Evolutionary conservation across 2,329 filamentous ascomycete genomes (phyloP), one percentile per base, ranked within the genome.

Genomic region (Huntiella savannae): DNA sequence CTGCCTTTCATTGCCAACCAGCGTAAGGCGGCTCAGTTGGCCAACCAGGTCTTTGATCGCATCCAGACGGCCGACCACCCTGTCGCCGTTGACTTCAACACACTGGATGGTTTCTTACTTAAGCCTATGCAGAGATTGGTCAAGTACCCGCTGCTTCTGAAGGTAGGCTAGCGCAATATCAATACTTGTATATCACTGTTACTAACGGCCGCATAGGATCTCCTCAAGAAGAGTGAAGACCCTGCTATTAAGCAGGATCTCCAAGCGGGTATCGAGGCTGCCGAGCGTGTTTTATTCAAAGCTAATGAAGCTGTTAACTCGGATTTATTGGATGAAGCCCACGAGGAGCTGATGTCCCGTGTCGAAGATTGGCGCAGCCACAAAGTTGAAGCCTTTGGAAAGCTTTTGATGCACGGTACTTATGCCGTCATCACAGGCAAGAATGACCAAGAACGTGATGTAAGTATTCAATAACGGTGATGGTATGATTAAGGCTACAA

Each of bases 341-440:
- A 94, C 7, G 76, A 82, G 50, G 91, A 96, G 50, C 69, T 98
- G 19, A 77, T 80, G 50, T 65, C 64, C 46, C 72, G 91, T 43
- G 88, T 98, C 1, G 91, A 96, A 57, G 91, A 98, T 59, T 98
- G 91, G 91, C 96, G 95, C 62, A 83, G 81, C 45, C 83, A 96
- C 58, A 77, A 79, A 50, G 79, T 95, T 22, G 82, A 92, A 51
- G 76, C 81, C n/a, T 95, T 98, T 55, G 91, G 91, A 36, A 81
- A 86, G 46, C 67, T 98, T 15, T 69, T 98, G 32, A 69, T 93
- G 17, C 83, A 92, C 54, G 91, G 91, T 33, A 82, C 86, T 28
- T 93, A 94, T 61, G 86, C 83, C 1, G 88, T 98, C 36, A 68
- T 94, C 32, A 96, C 93, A 17, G 80, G 79, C 54, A 82, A 83